Conservation (phyloP, 805 yeast genomes). For the Candida gorgasii region DNA sequence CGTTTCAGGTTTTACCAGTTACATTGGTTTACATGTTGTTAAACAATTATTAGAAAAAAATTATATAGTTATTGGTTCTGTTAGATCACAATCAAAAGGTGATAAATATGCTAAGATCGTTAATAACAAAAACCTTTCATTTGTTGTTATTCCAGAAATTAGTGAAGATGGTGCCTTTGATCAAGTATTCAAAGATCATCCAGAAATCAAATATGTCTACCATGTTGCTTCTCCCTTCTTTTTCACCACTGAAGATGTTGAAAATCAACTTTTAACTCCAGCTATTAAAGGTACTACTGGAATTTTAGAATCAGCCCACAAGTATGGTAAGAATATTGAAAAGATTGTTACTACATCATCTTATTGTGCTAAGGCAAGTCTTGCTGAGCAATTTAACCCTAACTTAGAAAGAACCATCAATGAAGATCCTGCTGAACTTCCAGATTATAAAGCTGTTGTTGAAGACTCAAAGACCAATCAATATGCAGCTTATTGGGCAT, state of each 20-base stretch:
- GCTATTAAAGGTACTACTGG: conserved; percentile 32
- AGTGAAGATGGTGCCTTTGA: conserved; percentile 28
- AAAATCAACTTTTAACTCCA: conserved; percentile 25
- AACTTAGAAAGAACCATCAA: no score
- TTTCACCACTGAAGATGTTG: conserved; percentile 18
- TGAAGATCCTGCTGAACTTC: conserved; percentile 5
- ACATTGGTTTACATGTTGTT: conserved; percentile 52
- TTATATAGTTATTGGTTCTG: conserved; percentile 54
- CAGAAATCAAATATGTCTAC: conserved; percentile 27
- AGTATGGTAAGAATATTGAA: conserved; percentile 42
- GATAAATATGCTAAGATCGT: conserved; percentile 26
- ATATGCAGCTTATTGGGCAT: conserved; percentile 36
- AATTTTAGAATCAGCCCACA: conserved; percentile 39
- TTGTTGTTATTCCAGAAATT: conserved; percentile 26
- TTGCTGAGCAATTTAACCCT: no score
- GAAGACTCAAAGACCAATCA: conserved; percentile 37
- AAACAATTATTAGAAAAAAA: conserved; percentile 38
- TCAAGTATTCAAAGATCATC: conserved; percentile 25
- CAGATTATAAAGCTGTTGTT: conserved; percentile 13
- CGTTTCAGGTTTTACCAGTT: conserved; percentile 57
- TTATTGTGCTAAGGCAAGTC: conserved; percentile 5
- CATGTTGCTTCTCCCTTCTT: conserved; percentile 34
- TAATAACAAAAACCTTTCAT: conserved; percentile 18
- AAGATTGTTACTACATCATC: conserved; percentile 56
- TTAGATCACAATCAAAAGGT: conserved; percentile 47